Percentiles rank a stretch among this genome's conserved stretches.
phyloP scores from a whole-genome alignment of 345 rosid genomes.

The Psidium guajava region DNA sequence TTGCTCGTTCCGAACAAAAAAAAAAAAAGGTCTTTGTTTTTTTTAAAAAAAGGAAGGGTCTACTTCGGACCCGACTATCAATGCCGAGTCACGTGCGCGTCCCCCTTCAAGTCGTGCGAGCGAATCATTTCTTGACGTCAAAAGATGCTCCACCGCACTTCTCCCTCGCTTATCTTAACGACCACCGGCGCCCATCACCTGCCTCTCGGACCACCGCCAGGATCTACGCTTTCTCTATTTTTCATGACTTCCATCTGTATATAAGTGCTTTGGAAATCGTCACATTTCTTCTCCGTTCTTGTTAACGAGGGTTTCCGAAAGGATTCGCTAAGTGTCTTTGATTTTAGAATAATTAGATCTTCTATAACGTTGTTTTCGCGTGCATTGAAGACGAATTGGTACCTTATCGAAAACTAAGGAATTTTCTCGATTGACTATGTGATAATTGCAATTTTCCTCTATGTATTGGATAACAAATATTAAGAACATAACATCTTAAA shows the following conservation, averaged over 20 bases:
- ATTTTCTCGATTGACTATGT: neutral
- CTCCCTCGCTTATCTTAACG: neutral
- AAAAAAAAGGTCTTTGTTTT: too few relatives aligned
- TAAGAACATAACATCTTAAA: neutral
- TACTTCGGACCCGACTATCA: neutral
- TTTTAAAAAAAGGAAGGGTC: neutral
- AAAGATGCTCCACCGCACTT: neutral
- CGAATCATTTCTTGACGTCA: neutral
- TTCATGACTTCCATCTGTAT: neutral
- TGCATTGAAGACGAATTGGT: neutral
- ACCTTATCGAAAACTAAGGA: neutral
- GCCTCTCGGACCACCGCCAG: neutral
- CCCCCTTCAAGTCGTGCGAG: neutral
- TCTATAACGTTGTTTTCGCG: neutral
- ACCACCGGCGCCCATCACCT: neutral
- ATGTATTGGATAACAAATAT: neutral
- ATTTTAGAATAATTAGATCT: neutral
- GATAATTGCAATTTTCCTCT: neutral
- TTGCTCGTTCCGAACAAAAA: too few relatives aligned
- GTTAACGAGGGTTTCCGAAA: too few relatives aligned
- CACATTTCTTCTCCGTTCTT: too few relatives aligned
- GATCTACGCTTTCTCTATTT: neutral
- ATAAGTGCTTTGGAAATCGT: too few relatives aligned
- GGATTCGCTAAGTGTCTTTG: neutral
- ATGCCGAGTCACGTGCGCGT: neutral